Evolutionary conservation across 2,329 filamentous ascomycete species (phyloP), one percentile per base, ranked within the genome.

Genomic region (Pseudocercospora fuligena): DNA sequence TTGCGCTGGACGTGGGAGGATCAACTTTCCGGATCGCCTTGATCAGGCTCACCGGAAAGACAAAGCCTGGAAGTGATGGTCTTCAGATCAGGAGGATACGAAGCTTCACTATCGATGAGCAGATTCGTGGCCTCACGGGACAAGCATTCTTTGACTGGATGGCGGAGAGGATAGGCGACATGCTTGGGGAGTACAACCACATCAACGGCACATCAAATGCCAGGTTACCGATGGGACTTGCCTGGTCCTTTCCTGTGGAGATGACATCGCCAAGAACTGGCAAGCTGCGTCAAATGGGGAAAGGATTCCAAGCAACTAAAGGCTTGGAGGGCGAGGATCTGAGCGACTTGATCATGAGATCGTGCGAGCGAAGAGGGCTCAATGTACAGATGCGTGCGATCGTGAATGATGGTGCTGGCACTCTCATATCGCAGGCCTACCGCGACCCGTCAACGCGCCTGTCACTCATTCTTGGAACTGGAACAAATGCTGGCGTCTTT

Each of bases 201-300:
- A 74, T 74, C 60, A 73, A 73, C n/a, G 73, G 75, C 56, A 73
- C 72, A 5, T 69, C 70, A 1, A 69, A 74, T 14, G 75, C 76
- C 3, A 80, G 80, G 11, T 77, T 89, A 63, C 80, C 83, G 5
- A 86, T 89, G 82, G 88, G 88, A 3, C 72, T 90, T 69, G 86
- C 88, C 2, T 90, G 88, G 88, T 89, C 88, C 2, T 90, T 90
- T 75, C 88, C 88, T 0, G 83, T 90, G 63, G 85, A 89, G 77
- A 87, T 89, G 78, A 90, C 87, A 5, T 89, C 87, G 12, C 82
- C 83, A 63, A 82, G 84, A 61, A 85, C 82, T 56, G 88, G 87
- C 6, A 83, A 82, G 53, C 78, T 90, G 21, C 81, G 88, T 61
- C 82, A 82, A 16, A 90, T 90, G 88, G 88, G 88, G 67, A 90